A percentile compares a stretch with the other conserved stretches of the same genome.
Evolutionary conservation across 1,284 basidiomycete genomes (phyloP).

Genomic region (Puccinia polysora): DNA sequence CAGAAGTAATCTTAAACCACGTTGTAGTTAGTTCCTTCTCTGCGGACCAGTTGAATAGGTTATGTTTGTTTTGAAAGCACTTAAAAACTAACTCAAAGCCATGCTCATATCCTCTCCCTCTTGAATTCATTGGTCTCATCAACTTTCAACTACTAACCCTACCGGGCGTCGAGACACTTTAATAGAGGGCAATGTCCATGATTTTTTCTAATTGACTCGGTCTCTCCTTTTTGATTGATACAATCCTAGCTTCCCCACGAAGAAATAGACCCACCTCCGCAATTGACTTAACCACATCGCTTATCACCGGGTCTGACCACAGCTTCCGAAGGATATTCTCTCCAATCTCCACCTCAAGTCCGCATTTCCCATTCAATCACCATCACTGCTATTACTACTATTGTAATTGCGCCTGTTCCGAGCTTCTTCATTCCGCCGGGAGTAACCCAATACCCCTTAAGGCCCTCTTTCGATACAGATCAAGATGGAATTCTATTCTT

Average conservation of each 20-base stretch:
- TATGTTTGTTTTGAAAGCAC: background rate
- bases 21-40: constrained; percentile 4
- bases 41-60: background rate
- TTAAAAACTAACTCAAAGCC: constrained; percentile 23
- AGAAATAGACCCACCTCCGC: too few species aligned
- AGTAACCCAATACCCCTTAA: constrained; percentile 18
- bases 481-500: constrained; percentile 38
- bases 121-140: constrained; percentile 5
- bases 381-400: constrained; percentile 25
- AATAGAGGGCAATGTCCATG: too few species aligned
- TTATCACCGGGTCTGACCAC: constrained; percentile 20
- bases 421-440: constrained; percentile 11
- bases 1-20: constrained; percentile 10
- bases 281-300: constrained; percentile 2
- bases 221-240: constrained; percentile 7
- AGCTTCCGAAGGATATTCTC: too few species aligned
- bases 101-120: constrained; percentile 7
- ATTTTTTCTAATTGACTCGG: constrained; percentile 9
- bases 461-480: constrained; percentile 17
- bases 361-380: constrained; percentile 25
- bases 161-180: background rate
- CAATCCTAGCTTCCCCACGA: background rate
- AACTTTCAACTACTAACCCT: background rate
- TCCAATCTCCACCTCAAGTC: constrained; percentile 35
- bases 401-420: constrained; percentile 15